phyloP scores from a whole-genome alignment of 2,329 filamentous ascomycete genomes.

The Phialophora macrospora region DNA sequence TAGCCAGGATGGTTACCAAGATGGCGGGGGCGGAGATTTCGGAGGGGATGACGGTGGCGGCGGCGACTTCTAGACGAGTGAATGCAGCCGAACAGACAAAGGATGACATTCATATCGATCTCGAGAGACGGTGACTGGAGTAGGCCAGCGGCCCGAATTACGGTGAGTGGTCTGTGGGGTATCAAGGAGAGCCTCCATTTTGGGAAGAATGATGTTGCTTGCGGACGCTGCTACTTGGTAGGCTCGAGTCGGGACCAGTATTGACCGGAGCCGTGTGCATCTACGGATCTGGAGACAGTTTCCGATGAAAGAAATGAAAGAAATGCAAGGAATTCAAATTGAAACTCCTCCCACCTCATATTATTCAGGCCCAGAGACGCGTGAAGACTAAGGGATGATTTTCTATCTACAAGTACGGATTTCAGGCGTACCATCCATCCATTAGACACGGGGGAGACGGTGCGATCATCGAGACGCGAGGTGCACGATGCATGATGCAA shows the following conservation, averaged over 20 bases:
- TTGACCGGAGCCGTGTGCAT: not conserved
- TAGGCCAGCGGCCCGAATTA: not conserved
- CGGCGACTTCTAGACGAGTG: constrained; percentile 12
- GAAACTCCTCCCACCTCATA: no score
- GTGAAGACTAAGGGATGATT: not conserved
- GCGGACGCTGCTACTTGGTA: not conserved
- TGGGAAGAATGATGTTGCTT: not conserved
- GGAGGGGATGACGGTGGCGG: constrained; percentile 35
- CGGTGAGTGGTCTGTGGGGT: not conserved
- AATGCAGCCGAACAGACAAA: not conserved
- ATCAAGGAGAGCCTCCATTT: not conserved
- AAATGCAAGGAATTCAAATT: not conserved
- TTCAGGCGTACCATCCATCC: no score
- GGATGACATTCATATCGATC: not conserved
- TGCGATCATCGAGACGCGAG: no score
- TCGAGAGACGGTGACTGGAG: not conserved
- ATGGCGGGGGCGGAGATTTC: constrained; percentile 39
- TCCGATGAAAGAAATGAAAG: not conserved
- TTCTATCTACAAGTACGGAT: not conserved
- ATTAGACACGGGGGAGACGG: no score
- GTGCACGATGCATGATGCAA: no score
- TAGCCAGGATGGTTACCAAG: constrained; percentile 50
- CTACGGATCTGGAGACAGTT: not conserved
- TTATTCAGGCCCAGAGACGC: not conserved
- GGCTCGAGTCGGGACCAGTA: not conserved